These are phyloP conservation scores for Eucalyptus urophylla DNA, from an alignment of 345 rosid species.

Conservation along the genomic window DNA sequence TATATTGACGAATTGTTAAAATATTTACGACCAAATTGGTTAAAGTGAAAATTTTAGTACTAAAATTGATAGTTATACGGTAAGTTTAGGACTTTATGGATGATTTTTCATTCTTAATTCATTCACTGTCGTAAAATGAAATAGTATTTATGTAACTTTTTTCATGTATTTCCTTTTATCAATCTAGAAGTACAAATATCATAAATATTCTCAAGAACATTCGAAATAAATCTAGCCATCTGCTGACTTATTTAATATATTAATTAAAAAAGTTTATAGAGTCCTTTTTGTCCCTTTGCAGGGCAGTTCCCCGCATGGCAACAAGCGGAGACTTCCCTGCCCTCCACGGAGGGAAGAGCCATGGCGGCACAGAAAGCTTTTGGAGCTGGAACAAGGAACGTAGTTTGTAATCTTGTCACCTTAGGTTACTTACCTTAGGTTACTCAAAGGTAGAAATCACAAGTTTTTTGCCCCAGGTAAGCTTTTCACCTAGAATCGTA, in stretches of 20 bases:
- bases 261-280: no score
- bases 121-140: neutral
- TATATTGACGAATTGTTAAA: no score
- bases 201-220: neutral
- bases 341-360: neutral
- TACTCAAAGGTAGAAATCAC: neutral
- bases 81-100: neutral
- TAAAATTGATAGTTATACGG: neutral
- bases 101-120: neutral
- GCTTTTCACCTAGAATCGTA: neutral
- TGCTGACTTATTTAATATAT: neutral
- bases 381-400: neutral
- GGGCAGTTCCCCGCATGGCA: neutral
- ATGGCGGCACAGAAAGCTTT: neutral
- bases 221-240: neutral
- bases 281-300: neutral
- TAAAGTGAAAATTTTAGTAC: no score
- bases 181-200: neutral
- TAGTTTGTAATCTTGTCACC: neutral
- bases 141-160: no score
- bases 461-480: neutral
- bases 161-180: neutral
- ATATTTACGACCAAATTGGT: no score
- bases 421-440: neutral
- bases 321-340: neutral